Percentiles rank a stretch among this genome's conserved stretches.
These are phyloP conservation scores for Lodderomyces orthopsilosis DNA, from an alignment of 1,139 yeast species.

Conservation along the genomic window DNA sequence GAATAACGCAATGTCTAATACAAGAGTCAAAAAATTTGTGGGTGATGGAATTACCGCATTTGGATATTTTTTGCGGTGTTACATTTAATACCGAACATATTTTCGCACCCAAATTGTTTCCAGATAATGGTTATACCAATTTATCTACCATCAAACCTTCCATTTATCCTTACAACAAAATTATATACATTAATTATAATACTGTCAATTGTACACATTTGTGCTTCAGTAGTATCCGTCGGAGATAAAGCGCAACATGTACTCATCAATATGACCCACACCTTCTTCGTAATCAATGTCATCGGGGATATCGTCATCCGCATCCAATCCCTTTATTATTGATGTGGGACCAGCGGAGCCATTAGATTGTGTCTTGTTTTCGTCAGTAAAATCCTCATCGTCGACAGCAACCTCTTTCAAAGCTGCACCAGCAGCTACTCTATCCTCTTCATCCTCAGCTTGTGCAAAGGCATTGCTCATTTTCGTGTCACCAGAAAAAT, in stretches of 20 bases:
- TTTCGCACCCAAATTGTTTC: no score
- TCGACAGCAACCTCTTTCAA: constrained; percentile 84
- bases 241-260: constrained; percentile 89
- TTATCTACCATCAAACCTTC: no score
- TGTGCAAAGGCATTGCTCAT: constrained; percentile 75
- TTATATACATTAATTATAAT: neutral
- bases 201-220: neutral
- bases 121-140: no score
- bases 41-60: neutral
- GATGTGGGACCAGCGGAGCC: constrained; percentile 38
- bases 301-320: constrained; percentile 19
- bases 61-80: neutral
- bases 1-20: neutral
- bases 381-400: constrained; percentile 71
- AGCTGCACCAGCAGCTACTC: constrained; percentile 87
- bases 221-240: constrained; percentile 48
- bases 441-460: constrained; percentile 96
- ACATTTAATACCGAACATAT: neutral
- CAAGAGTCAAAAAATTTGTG: constrained; percentile 1
- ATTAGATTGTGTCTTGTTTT: constrained; percentile 19
- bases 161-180: neutral
- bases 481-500: constrained; percentile 42
- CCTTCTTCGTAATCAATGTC: constrained; percentile 69
- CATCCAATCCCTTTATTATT: constrained; percentile 16
- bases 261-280: constrained; percentile 91